phyloP scores from a whole-genome alignment of 2,329 filamentous ascomycete species.

The Pseudogymnoascus sp. region DNA sequence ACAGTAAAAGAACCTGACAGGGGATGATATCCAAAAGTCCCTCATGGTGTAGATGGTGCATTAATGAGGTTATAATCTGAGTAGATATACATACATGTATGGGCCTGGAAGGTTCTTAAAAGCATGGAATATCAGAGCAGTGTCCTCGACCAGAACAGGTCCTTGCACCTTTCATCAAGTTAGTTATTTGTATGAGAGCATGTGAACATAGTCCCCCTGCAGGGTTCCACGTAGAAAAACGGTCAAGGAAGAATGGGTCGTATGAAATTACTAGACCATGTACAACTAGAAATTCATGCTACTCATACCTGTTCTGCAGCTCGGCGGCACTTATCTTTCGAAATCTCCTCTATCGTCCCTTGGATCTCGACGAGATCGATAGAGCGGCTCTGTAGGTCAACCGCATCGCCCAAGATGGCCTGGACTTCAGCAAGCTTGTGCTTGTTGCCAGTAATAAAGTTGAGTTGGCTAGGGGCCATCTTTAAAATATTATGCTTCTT shows the following conservation, averaged over 20 bases:
- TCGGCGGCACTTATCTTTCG: conserved; percentile 72
- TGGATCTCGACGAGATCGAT: conserved; percentile 86
- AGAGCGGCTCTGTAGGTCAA: conserved; percentile 64
- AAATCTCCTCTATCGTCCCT: conserved; percentile 86
- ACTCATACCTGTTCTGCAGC: conserved; percentile 65
- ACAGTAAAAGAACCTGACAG: neutral
- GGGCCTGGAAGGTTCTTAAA: conserved; percentile 86
- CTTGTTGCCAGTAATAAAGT: conserved; percentile 94
- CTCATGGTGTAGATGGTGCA: neutral
- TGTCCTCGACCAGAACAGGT: conserved; percentile 92
- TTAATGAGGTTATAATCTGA: conserved; percentile 2
- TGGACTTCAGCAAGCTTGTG: conserved; percentile 90
- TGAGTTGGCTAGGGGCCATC: conserved; percentile 49
- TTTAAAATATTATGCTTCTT: neutral
- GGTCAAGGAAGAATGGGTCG: conserved; percentile 2
- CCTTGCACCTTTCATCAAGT: conserved; percentile 54
- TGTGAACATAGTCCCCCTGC: neutral
- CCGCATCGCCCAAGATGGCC: conserved; percentile 66
- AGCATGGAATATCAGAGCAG: conserved; percentile 85
- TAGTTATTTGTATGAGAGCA: conserved; percentile 7
- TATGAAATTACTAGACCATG: neutral
- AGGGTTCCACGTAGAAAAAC: neutral
- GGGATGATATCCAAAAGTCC: neutral
- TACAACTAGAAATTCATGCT: neutral
- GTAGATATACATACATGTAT: conserved; percentile 64